phyloP scores from a whole-genome alignment of 148 eudicot species.

The Dianthus caryophyllus region DNA sequence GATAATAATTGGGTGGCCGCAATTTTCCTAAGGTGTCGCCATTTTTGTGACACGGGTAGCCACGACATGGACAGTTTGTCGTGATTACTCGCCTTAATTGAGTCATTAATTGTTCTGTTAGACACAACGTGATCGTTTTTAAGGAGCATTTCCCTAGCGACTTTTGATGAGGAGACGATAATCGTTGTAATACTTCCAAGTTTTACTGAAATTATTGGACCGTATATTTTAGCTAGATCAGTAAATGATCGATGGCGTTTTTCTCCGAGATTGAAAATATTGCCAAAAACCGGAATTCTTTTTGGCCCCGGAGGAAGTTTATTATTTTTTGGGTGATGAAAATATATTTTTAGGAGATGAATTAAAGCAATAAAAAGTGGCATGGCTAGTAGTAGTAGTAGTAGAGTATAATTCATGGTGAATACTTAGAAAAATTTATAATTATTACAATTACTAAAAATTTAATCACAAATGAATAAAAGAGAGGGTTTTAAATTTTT shows the following conservation, averaged over 20 bases:
- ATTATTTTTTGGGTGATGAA: constrained; percentile 9
- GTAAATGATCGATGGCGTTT: constrained; percentile 25
- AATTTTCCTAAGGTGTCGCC: constrained; percentile 23
- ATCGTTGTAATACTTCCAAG: constrained; percentile 25
- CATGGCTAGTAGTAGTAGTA: background rate
- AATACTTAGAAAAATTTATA: background rate
- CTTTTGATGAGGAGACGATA: constrained; percentile 17
- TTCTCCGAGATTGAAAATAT: constrained; percentile 19
- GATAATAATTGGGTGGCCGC: constrained; percentile 18
- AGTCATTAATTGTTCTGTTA: constrained; percentile 20
- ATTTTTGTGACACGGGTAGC: constrained; percentile 25
- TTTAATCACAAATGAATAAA: background rate
- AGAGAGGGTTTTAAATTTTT: no score
- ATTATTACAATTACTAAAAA: background rate
- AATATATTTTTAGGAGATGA: constrained; percentile 6
- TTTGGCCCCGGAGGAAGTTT: constrained; percentile 28
- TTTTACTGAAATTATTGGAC: constrained; percentile 19
- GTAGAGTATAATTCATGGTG: constrained; percentile 8
- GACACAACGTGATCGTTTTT: constrained; percentile 20
- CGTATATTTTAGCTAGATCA: constrained; percentile 18
- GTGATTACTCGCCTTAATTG: constrained; percentile 21
- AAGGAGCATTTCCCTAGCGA: constrained; percentile 22
- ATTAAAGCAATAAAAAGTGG: background rate
- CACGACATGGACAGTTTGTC: constrained; percentile 24
- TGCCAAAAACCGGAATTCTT: constrained; percentile 24